Evolutionary conservation across 306 rosid species (phyloP).

Genomic region (Rubus parviflorus): DNA sequence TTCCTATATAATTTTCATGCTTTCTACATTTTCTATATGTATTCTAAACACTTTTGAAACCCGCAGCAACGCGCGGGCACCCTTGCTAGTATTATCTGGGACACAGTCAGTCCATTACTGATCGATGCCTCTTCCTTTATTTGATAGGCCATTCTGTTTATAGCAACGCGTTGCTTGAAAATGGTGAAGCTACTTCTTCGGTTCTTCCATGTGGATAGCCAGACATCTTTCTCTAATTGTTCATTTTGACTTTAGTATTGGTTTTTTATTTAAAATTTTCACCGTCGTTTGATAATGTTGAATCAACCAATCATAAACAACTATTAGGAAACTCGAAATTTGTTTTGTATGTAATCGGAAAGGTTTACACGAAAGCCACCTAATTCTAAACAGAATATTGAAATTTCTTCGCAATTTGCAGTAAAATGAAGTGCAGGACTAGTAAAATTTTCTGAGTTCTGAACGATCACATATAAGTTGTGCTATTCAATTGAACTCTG

Average conservation of each 20-base stretch:
- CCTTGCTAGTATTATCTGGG: neutral
- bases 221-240: neutral
- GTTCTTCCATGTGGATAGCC: neutral
- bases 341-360: too few species aligned
- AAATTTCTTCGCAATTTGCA: neutral
- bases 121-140: neutral
- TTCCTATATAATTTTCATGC: too few species aligned
- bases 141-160: neutral
- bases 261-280: neutral
- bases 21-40: too few species aligned
- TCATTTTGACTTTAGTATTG: neutral
- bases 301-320: neutral
- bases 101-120: neutral
- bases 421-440: too few species aligned
- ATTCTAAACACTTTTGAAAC: too few species aligned
- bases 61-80: too few species aligned
- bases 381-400: neutral
- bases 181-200: neutral
- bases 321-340: neutral
- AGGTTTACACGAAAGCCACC: neutral
- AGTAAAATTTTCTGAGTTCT: too few species aligned
- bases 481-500: too few species aligned
- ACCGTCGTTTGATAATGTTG: neutral
- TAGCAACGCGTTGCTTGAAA: too few species aligned
- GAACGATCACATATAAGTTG: too few species aligned